phyloP scores from a whole-genome alignment of 768 basidiomycete species.

The Termitomyces sp. region DNA sequence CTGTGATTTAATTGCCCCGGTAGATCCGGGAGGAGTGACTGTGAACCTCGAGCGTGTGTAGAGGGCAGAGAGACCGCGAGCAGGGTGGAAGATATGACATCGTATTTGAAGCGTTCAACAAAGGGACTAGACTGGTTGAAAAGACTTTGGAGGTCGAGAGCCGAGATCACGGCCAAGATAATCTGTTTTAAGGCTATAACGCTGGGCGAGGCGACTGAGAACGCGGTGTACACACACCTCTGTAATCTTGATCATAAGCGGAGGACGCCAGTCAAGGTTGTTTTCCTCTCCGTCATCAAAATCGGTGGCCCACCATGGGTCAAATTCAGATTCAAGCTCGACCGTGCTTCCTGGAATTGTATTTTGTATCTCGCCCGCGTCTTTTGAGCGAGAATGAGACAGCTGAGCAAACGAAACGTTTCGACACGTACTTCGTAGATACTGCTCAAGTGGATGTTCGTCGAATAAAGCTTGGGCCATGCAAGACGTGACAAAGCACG shows the following conservation, averaged over 20 bases:
- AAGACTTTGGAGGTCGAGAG: conserved; percentile 22
- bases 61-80: conserved; percentile 49
- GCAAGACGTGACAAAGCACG: conserved; percentile 5
- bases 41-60: conserved; percentile 25
- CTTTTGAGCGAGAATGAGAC: conserved; percentile 22
- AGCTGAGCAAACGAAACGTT: background rate
- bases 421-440: conserved; percentile 52
- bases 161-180: conserved; percentile 30
- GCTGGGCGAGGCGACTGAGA: background rate
- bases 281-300: conserved; percentile 17
- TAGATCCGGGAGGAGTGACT: conserved; percentile 30
- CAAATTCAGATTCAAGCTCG: conserved; percentile 32
- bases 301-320: conserved; percentile 22
- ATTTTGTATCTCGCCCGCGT: conserved; percentile 52
- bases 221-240: conserved; percentile 29
- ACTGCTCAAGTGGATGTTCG: conserved; percentile 70
- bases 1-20: conserved; percentile 40
- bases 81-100: conserved; percentile 73
- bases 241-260: conserved; percentile 24
- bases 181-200: conserved; percentile 23
- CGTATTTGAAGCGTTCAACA: conserved; percentile 80
- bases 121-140: conserved; percentile 42
- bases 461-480: conserved; percentile 81
- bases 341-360: conserved; percentile 51
- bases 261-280: conserved; percentile 31